Evolutionary conservation across 1,284 basidiomycete genomes (phyloP).

Genomic region (Marasmius oreades): DNA sequence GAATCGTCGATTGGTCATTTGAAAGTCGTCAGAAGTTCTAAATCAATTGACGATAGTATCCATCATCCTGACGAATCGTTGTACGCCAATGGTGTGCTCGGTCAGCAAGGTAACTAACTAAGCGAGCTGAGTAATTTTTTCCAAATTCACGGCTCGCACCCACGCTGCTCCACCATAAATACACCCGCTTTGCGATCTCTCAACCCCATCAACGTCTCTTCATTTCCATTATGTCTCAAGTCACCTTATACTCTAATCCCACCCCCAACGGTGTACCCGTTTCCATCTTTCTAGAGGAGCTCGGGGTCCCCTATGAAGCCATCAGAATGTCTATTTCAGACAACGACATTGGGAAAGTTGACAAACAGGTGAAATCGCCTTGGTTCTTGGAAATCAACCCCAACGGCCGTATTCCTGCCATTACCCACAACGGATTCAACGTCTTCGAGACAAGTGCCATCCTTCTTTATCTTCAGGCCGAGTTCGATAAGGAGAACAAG

Average conservation of each 20-base stretch:
- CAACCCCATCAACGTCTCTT: too few relatives aligned
- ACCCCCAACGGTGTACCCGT: not conserved
- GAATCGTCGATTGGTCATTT: too few relatives aligned
- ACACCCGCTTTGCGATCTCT: too few relatives aligned
- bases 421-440: conserved; percentile 43
- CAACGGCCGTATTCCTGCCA: conserved; percentile 60
- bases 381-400: conserved; percentile 36
- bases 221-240: too few relatives aligned
- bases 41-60: too few relatives aligned
- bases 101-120: too few relatives aligned
- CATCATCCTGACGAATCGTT: too few relatives aligned
- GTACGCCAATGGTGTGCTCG: too few relatives aligned
- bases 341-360: not conserved
- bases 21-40: too few relatives aligned
- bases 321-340: not conserved
- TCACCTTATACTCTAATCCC: not conserved
- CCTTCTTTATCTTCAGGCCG: conserved; percentile 52
- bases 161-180: too few relatives aligned
- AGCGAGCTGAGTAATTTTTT: too few relatives aligned
- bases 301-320: not conserved
- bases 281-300: not conserved
- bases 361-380: conserved; percentile 14
- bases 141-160: too few relatives aligned
- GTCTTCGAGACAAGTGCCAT: conserved; percentile 63
- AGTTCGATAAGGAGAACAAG: conserved; percentile 48